phyloP scores from a whole-genome alignment of 2,329 filamentous ascomycete species.

The Saccharata proteae region DNA sequence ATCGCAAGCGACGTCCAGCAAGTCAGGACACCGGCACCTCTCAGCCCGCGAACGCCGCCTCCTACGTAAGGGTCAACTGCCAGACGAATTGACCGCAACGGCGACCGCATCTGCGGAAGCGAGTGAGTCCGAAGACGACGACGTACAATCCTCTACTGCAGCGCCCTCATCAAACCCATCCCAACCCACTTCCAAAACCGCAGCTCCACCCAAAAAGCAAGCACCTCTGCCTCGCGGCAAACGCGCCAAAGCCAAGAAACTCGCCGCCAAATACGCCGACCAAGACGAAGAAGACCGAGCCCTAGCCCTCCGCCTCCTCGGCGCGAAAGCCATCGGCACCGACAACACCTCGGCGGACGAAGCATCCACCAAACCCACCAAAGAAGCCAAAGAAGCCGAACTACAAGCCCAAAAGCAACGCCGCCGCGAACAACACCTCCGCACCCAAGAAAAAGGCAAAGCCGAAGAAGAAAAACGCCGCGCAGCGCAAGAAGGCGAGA shows the following conservation, averaged over 20 bases:
- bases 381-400: conserved; percentile 59
- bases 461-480: conserved; percentile 62
- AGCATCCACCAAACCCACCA: too few relatives aligned
- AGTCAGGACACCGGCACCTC: conserved; percentile 24
- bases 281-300: conserved; percentile 90
- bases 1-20: conserved; percentile 14
- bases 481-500: conserved; percentile 18
- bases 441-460: conserved; percentile 61
- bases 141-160: conserved; percentile 16
- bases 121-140: conserved; percentile 17
- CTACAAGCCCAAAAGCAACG: conserved; percentile 60
- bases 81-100: conserved; percentile 10
- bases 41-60: conserved; percentile 27
- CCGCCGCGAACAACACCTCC: conserved; percentile 66
- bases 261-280: conserved; percentile 77
- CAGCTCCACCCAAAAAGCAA: conserved; percentile 10
- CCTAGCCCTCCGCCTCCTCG: conserved; percentile 76
- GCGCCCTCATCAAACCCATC: conserved; percentile 15
- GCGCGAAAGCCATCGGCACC: conserved; percentile 55
- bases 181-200: conserved; percentile 10
- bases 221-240: conserved; percentile 51
- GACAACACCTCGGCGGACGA: conserved; percentile 47
- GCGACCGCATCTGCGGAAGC: conserved; percentile 9
- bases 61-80: conserved; percentile 21
- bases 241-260: conserved; percentile 72